Evolutionary conservation across 805 yeast genomes (phyloP).

Genomic region (Suhomyces tanzawaensis): DNA sequence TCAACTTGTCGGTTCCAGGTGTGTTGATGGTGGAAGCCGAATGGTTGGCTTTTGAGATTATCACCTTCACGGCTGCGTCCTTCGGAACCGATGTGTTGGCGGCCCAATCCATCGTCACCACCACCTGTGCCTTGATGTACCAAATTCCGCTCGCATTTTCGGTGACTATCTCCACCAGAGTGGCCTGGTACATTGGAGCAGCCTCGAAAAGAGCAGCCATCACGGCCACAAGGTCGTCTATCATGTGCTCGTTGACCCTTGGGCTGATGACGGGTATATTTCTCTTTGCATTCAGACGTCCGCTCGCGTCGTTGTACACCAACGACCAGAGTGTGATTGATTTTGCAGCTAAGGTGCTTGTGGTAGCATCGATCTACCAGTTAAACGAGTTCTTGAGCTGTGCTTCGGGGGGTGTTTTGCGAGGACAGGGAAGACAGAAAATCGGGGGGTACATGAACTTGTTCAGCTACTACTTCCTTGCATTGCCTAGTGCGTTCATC

Average conservation of each 20-base stretch:
- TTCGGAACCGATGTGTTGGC: slow-evolving; percentile 67
- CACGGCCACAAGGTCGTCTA: slow-evolving; percentile 36
- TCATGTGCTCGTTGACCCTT: slow-evolving; percentile 27
- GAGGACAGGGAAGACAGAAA: slow-evolving; percentile 59
- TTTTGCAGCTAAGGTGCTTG: slow-evolving; percentile 38
- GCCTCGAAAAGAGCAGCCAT: slow-evolving; percentile 42
- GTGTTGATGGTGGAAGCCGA: slow-evolving; percentile 76
- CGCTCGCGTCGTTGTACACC: slow-evolving; percentile 42
- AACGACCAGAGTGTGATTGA: slow-evolving; percentile 36
- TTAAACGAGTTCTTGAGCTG: slow-evolving; percentile 50
- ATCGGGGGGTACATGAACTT: slow-evolving; percentile 55
- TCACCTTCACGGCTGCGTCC: slow-evolving; percentile 66
- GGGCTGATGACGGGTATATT: slow-evolving; percentile 40
- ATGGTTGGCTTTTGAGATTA: slow-evolving; percentile 73
- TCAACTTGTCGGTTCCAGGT: slow-evolving; percentile 67
- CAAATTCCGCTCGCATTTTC: slow-evolving; percentile 77
- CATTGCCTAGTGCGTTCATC: slow-evolving; percentile 46
- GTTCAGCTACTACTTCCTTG: slow-evolving; percentile 46
- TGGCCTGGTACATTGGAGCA: slow-evolving; percentile 76
- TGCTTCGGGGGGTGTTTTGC: slow-evolving; percentile 50
- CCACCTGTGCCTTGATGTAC: slow-evolving; percentile 64
- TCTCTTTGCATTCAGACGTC: slow-evolving; percentile 34
- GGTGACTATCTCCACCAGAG: slow-evolving; percentile 72
- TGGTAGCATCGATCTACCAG: slow-evolving; percentile 52
- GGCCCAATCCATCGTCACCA: slow-evolving; percentile 70